These are phyloP conservation scores for Hypoxylon subgilvum DNA, from an alignment of 495 filamentous ascomycete species.

Conservation along the genomic window DNA sequence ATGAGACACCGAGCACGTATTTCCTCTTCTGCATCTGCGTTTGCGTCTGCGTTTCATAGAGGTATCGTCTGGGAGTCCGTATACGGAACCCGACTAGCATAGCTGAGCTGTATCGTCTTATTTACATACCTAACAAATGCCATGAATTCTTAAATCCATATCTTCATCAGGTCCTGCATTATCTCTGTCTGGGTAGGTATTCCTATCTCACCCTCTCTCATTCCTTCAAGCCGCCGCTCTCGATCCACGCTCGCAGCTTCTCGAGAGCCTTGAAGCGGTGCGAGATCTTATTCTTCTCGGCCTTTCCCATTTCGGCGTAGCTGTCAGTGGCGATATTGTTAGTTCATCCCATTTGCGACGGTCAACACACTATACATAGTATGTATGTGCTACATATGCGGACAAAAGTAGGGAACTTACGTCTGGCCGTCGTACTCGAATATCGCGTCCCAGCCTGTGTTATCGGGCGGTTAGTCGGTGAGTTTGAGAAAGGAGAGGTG, in stretches of 20 bases:
- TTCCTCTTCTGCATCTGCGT: too few species aligned
- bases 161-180: too few species aligned
- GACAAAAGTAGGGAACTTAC: constrained; percentile 52
- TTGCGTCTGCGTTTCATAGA: too few species aligned
- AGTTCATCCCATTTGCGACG: background rate
- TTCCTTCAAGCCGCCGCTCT: constrained; percentile 50
- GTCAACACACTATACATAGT: background rate
- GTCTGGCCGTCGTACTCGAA: constrained; percentile 95
- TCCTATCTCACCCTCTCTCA: too few species aligned
- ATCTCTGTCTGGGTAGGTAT: too few species aligned
- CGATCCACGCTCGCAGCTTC: constrained; percentile 85
- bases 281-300: constrained; percentile 89
- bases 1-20: too few species aligned
- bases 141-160: too few species aligned
- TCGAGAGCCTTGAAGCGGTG: constrained; percentile 85
- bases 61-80: too few species aligned
- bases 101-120: too few species aligned
- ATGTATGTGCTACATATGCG: background rate
- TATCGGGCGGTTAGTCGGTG: constrained; percentile 6
- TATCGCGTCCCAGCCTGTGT: constrained; percentile 87
- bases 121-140: too few species aligned
- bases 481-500: background rate
- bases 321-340: constrained; percentile 39
- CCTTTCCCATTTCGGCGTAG: constrained; percentile 94
- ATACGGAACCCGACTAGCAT: too few species aligned